Base-by-base conservation (phyloP, 768 basidiomycete genomes). In the Dictyophora rubrovolvata region DNA sequence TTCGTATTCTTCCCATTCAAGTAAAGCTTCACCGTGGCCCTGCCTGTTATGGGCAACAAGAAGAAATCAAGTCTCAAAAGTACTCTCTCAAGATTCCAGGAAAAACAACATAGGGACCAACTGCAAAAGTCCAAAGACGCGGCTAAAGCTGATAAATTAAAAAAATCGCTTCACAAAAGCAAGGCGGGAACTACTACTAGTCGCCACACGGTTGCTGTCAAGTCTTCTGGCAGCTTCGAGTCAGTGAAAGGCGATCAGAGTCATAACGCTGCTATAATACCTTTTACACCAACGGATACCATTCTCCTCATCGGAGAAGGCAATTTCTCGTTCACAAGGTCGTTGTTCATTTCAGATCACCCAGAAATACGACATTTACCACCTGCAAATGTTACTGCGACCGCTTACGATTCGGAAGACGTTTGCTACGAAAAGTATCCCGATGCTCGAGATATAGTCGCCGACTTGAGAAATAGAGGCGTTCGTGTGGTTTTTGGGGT, bases 271-370 rank as follows among this genome's bases (percentile, higher is more conserved):
- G 42, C 16, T 6, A 33, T 49, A n/a, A 50, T 58, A 7, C 56
- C 56, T 17, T n/a, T 58, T 16, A n/a, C 47, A 14, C 22, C 56
- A 6, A 49, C 56, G 18, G 48, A 58, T 18, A 58, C 48, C 11
- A 58, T 58, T 51, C 48, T 58, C 4, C 48, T 58, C 7, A 74
- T 98, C 55, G 95, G 94, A 9, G 95, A 98, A 75, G 95, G 92
- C 11, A 91, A 97, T 69, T 97, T 98, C 67, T 95, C 94, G 1
- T 98, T 90, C 65, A 79, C 93, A 2, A 82, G 80, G 23, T 84
- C 93, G 16, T 77, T 97, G 16, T 70, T 89, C 23, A 64, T 74
- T 12, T 64, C 74, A 54, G 76, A 82, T 0, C 75, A 77, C 1
- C 59, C 71, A 35, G 68, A 71, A 7, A 67, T 89, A 48, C 74